phyloP scores from a whole-genome alignment of 2,329 filamentous ascomycete species.

The Ciborinia camelliae region DNA sequence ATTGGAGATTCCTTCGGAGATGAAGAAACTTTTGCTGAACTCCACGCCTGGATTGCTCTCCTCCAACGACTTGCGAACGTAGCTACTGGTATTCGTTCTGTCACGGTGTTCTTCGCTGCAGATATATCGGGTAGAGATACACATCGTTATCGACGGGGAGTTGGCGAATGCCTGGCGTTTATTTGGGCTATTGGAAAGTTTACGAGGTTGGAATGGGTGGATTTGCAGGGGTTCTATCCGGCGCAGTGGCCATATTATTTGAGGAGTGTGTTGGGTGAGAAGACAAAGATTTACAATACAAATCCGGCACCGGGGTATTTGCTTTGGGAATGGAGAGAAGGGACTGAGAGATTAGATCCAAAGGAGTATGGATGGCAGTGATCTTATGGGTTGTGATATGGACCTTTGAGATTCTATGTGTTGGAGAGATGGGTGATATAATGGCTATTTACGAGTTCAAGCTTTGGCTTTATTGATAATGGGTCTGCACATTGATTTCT shows the following conservation, averaged over 20 bases:
- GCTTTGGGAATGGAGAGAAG: neutral
- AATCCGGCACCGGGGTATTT: neutral
- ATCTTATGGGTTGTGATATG: neutral
- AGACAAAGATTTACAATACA: neutral
- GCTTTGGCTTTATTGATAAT: neutral
- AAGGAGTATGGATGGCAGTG: neutral
- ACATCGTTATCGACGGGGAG: neutral
- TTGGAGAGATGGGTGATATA: no score
- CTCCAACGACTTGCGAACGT: neutral
- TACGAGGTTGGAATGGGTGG: neutral
- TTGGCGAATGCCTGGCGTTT: neutral
- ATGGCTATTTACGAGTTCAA: neutral
- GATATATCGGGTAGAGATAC: neutral
- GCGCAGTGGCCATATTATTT: conserved; percentile 9
- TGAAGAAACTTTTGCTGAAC: neutral
- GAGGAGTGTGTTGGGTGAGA: neutral
- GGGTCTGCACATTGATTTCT: neutral
- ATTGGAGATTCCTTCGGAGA: conserved; percentile 6
- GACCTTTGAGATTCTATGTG: no score
- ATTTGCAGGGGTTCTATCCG: neutral
- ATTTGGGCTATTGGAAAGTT: conserved; percentile 1
- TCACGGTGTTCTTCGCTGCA: neutral
- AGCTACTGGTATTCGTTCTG: neutral
- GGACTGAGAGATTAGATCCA: conserved; percentile 5
- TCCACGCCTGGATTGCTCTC: neutral